A percentile compares a stretch with the other conserved stretches of the same genome.
Conservation (phyloP, 2,329 filamentous ascomycete species). For the Aspergillus transmontanensis region DNA sequence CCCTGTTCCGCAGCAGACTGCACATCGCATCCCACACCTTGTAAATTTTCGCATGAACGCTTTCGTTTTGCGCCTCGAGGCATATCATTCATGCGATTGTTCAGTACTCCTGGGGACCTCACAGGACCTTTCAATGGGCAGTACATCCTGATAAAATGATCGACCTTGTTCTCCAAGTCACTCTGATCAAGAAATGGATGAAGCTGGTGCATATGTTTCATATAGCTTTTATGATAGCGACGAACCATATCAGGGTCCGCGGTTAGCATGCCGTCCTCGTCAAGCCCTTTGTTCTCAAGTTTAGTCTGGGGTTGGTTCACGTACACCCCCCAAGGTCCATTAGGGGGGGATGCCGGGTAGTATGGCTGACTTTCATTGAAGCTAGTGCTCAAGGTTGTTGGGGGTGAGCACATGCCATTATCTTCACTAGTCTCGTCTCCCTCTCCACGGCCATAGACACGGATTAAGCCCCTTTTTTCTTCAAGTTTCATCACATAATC, state of each 20-base stretch:
- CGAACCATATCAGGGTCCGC: slow-evolving; percentile 55
- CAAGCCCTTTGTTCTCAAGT: slow-evolving; percentile 52
- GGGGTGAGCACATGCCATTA: slow-evolving; percentile 40
- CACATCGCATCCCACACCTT: slow-evolving; percentile 27
- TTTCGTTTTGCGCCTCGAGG: slow-evolving; percentile 41
- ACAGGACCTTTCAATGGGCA: slow-evolving; percentile 34
- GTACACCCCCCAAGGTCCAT: slow-evolving; percentile 55
- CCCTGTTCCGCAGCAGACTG: slow-evolving; percentile 23
- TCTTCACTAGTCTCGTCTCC: slow-evolving; percentile 63
- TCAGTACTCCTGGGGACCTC: slow-evolving; percentile 8
- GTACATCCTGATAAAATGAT: slow-evolving; percentile 53
- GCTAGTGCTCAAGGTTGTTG: slow-evolving; percentile 22
- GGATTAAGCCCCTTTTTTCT: slow-evolving; percentile 71
- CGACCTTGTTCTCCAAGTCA: slow-evolving; percentile 56
- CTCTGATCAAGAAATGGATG: slow-evolving; percentile 65
- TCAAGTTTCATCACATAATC: slow-evolving; percentile 77
- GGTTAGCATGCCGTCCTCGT: slow-evolving; percentile 53
- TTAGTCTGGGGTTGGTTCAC: slow-evolving; percentile 27
- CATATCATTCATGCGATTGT: slow-evolving; percentile 25
- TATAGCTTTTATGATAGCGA: slow-evolving; percentile 57
- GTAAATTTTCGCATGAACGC: slow-evolving; percentile 36
- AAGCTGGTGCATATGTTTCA: slow-evolving; percentile 62
- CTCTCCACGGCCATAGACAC: slow-evolving; percentile 78
- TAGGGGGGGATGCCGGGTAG: slow-evolving; percentile 39
- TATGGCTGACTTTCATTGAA: slow-evolving; percentile 35